phyloP scores from a whole-genome alignment of 345 rosid species.

The Erucastrum elatum region DNA sequence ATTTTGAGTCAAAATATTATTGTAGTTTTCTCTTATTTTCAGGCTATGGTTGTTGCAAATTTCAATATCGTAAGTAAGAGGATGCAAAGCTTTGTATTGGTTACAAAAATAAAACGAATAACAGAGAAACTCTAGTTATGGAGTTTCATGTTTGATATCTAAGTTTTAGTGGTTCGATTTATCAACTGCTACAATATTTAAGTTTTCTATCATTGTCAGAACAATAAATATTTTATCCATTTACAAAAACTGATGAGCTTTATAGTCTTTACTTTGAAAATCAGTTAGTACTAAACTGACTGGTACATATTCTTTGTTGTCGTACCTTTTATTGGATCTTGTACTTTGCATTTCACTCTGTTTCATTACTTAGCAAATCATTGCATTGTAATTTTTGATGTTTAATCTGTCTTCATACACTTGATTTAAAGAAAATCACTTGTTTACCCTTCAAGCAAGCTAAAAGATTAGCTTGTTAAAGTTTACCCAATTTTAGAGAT shows the following conservation, averaged over 20 bases:
- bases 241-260: not conserved
- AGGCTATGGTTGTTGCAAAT: slow-evolving; percentile 16
- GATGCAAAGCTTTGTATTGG: slow-evolving; percentile 1
- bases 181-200: not conserved
- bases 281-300: not conserved
- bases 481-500: not conserved
- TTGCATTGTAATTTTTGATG: slow-evolving; percentile 10
- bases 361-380: slow-evolving; percentile 11
- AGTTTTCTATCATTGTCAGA: not conserved
- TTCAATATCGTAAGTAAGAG: not conserved
- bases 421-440: not conserved
- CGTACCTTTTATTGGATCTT: not conserved
- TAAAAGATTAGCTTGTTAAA: not conserved
- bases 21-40: not conserved
- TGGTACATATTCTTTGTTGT: not conserved
- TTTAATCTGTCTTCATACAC: not conserved
- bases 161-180: not conserved
- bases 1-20: not conserved
- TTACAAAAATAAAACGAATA: not conserved
- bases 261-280: not conserved
- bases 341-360: not conserved
- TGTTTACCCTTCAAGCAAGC: not conserved
- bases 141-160: not conserved
- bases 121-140: not conserved
- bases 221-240: not conserved